These are phyloP conservation scores for Cyclocybe aegerita DNA, from an alignment of 768 basidiomycete species.

Conservation along the genomic window DNA sequence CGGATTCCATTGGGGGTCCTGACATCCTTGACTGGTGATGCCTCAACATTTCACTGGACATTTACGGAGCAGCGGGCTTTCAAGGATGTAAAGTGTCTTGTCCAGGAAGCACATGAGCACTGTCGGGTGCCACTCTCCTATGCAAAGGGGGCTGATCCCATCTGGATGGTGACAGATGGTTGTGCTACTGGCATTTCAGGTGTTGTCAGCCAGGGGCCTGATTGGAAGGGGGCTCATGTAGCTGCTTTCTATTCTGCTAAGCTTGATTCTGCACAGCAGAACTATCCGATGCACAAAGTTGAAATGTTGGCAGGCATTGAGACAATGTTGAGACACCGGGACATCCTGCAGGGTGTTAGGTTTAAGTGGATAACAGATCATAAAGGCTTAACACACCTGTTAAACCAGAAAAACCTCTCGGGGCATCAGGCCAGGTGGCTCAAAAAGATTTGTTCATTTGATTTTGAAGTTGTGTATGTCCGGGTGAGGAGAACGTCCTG, in stretches of 20 bases:
- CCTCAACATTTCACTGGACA: constrained; percentile 23
- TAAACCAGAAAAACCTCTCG: constrained; percentile 29
- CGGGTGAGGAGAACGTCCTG: constrained; percentile 27
- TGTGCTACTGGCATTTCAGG: constrained; percentile 27
- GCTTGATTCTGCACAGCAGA: constrained; percentile 32
- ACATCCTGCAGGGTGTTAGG: constrained; percentile 24
- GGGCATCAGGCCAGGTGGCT: constrained; percentile 33
- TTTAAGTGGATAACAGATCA: constrained; percentile 31
- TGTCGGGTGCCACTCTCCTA: constrained; percentile 19
- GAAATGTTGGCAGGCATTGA: constrained; percentile 35
- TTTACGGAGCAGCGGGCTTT: constrained; percentile 32
- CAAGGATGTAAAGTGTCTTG: constrained; percentile 29
- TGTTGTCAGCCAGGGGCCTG: constrained; percentile 17
- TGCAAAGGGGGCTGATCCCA: constrained; percentile 8
- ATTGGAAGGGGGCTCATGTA: constrained; percentile 19
- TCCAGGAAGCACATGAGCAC: constrained; percentile 17
- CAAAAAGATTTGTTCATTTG: constrained; percentile 19
- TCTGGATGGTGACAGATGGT: constrained; percentile 30
- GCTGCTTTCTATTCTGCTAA: constrained; percentile 35
- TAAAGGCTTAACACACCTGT: constrained; percentile 20
- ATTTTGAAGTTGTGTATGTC: constrained; percentile 16
- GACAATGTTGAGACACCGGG: constrained; percentile 23
- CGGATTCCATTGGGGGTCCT: constrained; percentile 39
- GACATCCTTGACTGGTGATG: constrained; percentile 19
- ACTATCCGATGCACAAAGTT: constrained; percentile 36